Evolutionary conservation across 2,329 filamentous ascomycete species (phyloP).

Genomic region (Meredithiella fracta): DNA sequence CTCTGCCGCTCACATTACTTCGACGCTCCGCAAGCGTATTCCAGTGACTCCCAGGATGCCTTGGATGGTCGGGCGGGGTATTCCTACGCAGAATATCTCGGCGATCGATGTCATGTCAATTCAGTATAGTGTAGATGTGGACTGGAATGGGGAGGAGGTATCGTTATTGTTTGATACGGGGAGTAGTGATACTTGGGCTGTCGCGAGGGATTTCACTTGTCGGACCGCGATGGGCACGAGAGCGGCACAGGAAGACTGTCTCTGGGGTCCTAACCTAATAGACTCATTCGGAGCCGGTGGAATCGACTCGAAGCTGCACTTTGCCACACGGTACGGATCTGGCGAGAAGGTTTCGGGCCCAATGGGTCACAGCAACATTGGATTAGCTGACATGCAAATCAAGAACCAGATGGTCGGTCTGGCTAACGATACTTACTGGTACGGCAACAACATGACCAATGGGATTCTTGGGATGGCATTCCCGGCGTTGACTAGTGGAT

Average conservation of each 20-base stretch:
- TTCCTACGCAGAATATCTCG: constrained; percentile 24
- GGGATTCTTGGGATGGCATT: constrained; percentile 36
- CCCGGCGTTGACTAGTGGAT: constrained; percentile 33
- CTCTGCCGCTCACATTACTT: constrained; percentile 21
- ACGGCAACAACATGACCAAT: constrained; percentile 34
- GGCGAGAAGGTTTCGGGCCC: constrained; percentile 31
- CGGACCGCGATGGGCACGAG: constrained; percentile 22
- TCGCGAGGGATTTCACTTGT: constrained; percentile 27
- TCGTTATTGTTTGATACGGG: constrained; percentile 34
- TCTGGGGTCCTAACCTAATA: constrained; percentile 26
- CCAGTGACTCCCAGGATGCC: not conserved
- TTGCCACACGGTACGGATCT: constrained; percentile 31
- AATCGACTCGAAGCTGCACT: constrained; percentile 27
- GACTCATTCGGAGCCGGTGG: constrained; percentile 25
- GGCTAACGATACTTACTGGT: constrained; percentile 33
- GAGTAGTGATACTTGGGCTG: constrained; percentile 36
- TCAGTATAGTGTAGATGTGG: constrained; percentile 27
- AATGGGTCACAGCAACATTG: constrained; percentile 31
- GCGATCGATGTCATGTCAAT: constrained; percentile 25
- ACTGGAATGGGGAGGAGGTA: constrained; percentile 24
- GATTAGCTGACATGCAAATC: constrained; percentile 29
- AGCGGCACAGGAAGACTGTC: constrained; percentile 22
- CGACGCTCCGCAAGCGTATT: constrained; percentile 7
- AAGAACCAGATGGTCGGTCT: constrained; percentile 31
- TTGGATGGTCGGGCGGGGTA: not conserved